Base-by-base conservation (phyloP, 1,284 basidiomycete species). In the Clitocybe nebularis region DNA sequence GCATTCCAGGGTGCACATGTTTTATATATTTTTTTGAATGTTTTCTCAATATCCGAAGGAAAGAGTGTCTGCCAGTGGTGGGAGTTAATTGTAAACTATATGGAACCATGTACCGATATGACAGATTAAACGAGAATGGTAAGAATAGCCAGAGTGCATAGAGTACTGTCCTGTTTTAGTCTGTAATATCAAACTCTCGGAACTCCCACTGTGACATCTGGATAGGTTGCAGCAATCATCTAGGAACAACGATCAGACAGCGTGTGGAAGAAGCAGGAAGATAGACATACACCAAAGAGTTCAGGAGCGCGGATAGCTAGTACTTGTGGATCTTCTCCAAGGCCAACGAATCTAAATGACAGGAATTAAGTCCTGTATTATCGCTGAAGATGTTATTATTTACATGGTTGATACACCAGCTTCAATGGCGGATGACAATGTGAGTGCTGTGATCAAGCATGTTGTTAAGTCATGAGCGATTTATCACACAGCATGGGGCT, bases 361-460 rank as follows among this genome's bases (percentile, higher is more conserved):
- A n/a, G 42, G 33, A 9, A 23, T 33, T 38, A 36, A 24, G 39
- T 4, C 32, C 2, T 5, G 34, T 23, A n/a, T 16, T 9, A 36
- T 21, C 37, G 19, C 20, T 26, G 38, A 24, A 9, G 23, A 43
- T 29, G 3, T 10, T 17, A 4, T 17, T 10, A 60, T 74, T 52
- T 61, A 83, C 80, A 91, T 89, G 0, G 88, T 91, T 1, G 87
- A 90, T 2, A 91, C 87, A 39, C 88, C 89, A 17, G 84, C 84
- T 58, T 87, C 83, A 48, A 89, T 79, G 2, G 83, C 78, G 14
- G 82, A 81, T 2, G 77, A 75, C 44, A 86, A 62, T 5, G 84
- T 86, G 50, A 84, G 61, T 16, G 78, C 82, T 86, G 39, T n/a
- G n/a, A n/a, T n/a, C n/a, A n/a, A n/a, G n/a, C n/a, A n/a, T n/a